Evolutionary conservation across 2,329 filamentous ascomycete species (phyloP), one percentile per base, ranked within the genome.

Genomic region (Didymellaceae sp.): DNA sequence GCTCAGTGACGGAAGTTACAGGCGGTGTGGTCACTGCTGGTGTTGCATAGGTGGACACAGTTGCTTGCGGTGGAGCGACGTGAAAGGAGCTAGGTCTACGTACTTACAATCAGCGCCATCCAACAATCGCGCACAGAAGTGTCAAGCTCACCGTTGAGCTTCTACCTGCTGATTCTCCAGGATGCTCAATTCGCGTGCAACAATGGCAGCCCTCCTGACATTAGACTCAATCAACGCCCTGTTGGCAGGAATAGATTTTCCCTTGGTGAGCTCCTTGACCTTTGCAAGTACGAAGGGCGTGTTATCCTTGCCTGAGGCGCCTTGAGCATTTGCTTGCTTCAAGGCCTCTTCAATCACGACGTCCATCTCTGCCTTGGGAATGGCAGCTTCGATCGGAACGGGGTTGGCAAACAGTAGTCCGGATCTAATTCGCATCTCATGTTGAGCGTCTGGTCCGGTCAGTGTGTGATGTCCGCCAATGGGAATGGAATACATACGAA

Each of bases 381-480:
- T 87, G 13, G 84, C 87, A 62, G 81, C 77, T 51, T 89, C 78
- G 44, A 82, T 77, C 0, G 91, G 89, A 26, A 96, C 89, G 0
- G 92, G 93, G 68, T 96, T 97, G 47, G 92, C 92, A 67, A 99
- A 92, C 49, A 92, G 78, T 45, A 97, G 76, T 7, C 93, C 94
- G 1, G 90, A 91, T 54, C 86, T 82, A 24, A 97, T 82, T 5
- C 82, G 82, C 11, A 96, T 79, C 41, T 76, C 79, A 62, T 87
- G 82, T 75, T 96, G 90, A 0, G 91, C 89, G 60, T 89, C 81
- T 84, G 38, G 24, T 5, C 4, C 6, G 3, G 34, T 65, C 21
- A 65, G 45, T 18, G 17, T 4, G 6, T 6, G 10, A 4, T 13
- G 24, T 4, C 1, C 20, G 4, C n/a, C 3, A 13, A 39, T 22